phyloP scores from a whole-genome alignment of 208 protist species.

The Acanthamoeba lugdunensis region DNA sequence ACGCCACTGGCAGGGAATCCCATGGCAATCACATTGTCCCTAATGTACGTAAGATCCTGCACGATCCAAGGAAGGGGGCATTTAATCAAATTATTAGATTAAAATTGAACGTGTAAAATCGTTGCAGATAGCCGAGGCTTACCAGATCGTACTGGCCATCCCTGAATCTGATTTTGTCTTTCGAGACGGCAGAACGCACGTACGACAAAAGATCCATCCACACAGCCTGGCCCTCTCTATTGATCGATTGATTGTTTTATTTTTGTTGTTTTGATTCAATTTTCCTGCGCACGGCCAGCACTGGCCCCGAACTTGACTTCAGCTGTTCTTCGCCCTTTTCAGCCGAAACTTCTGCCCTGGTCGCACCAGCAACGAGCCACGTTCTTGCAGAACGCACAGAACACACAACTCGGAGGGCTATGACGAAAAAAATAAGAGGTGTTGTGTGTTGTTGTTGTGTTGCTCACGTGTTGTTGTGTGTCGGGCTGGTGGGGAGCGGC shows the following conservation, averaged over 20 bases:
- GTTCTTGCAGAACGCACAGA: too few species aligned
- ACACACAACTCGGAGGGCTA: too few species aligned
- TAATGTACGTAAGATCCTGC: constrained; percentile 93
- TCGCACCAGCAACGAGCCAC: too few species aligned
- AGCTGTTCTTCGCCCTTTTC: too few species aligned
- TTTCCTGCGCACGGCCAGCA: too few species aligned
- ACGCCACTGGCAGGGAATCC: constrained; percentile 74
- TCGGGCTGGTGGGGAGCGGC: too few species aligned
- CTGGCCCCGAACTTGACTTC: too few species aligned
- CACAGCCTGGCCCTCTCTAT: background rate
- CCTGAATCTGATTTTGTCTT: constrained; percentile 88
- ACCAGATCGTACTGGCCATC: constrained; percentile 89
- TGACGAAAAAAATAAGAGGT: too few species aligned
- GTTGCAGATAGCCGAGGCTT: background rate
- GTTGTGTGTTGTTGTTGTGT: too few species aligned
- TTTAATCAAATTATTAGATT: background rate
- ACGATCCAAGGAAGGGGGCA: constrained; percentile 81
- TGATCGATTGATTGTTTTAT: background rate
- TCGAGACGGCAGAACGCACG: constrained; percentile 86
- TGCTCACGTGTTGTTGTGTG: too few species aligned
- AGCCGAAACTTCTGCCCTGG: too few species aligned
- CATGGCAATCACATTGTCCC: constrained; percentile 77
- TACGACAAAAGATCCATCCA: constrained; percentile 39
- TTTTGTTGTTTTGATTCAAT: too few species aligned
- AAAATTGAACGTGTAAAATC: background rate